phyloP scores from a whole-genome alignment of 2,329 filamentous ascomycete species.

The Fonsecaea pedrosoi region DNA sequence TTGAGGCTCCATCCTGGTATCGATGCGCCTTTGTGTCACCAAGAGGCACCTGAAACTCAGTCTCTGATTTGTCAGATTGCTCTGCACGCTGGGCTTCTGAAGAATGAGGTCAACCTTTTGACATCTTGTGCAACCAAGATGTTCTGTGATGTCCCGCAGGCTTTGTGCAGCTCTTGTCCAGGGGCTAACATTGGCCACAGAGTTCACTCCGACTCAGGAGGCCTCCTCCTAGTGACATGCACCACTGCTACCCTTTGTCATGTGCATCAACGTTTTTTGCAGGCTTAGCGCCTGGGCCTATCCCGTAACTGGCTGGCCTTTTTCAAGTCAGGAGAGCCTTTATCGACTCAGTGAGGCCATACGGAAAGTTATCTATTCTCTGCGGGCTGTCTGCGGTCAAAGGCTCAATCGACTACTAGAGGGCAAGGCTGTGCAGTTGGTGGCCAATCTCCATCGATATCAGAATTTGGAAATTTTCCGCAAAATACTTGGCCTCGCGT shows the following conservation, averaged over 20 bases:
- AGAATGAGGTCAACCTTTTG: conserved; percentile 30
- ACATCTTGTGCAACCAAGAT: conserved; percentile 33
- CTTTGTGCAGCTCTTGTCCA: conserved; percentile 31
- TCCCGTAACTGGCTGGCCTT: conserved; percentile 14
- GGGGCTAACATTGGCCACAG: conserved; percentile 29
- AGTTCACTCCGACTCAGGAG: conserved; percentile 19
- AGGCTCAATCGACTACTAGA: background rate
- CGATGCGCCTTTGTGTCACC: conserved; percentile 34
- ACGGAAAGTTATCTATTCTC: background rate
- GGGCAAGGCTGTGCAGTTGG: conserved; percentile 8
- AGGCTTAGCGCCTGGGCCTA: conserved; percentile 17
- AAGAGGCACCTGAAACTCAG: conserved; percentile 19
- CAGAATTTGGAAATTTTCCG: conserved; percentile 19
- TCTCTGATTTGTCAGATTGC: conserved; percentile 35
- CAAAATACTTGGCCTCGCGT: background rate
- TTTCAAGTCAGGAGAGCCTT: background rate
- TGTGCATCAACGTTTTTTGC: conserved; percentile 26
- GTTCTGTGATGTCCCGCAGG: conserved; percentile 35
- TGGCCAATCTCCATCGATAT: conserved; percentile 1
- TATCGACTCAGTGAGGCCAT: background rate
- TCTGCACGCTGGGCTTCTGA: conserved; percentile 14
- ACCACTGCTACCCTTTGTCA: conserved; percentile 26
- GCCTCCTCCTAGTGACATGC: conserved; percentile 14
- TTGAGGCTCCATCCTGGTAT: conserved; percentile 25
- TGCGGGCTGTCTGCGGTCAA: background rate